Base-by-base conservation (phyloP, 1,139 yeast genomes). In the Saccharomyces hybrid region DNA sequence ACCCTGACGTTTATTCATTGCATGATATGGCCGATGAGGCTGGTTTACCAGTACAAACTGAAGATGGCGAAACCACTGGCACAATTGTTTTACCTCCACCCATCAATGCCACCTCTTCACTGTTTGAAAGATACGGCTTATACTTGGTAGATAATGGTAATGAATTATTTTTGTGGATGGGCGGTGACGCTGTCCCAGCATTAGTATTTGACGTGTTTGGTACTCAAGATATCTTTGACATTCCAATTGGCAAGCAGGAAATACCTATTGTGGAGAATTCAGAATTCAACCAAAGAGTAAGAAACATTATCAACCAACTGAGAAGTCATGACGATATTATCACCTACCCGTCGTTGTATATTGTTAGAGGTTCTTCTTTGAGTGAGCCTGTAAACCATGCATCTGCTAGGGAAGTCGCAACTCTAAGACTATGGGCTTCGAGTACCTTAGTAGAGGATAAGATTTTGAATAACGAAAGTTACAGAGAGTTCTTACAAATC, bases 181-280 rank as follows among this genome's bases (percentile, higher is more conserved):
- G 97, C 51, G 95, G 97, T 55, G 96, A 89, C 63, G 95, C 96
- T 20, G 96, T 91, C 57, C 95, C 96, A 25, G 95, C 86, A 59
- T 78, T 93, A 63, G 80, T 89, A 23, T 74, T 78, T 59, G 98
- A 93, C 70, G 90, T 91, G 52, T 93, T 93, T 73, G 98, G 97
- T 16, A 81, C 84, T 32, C 80, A 79, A 51, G 78, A 82, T 63
- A 76, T 88, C 58, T 81, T 79, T 62, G 82, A 80, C 56, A 79
- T 91, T 48, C 84, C 84, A 63, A 78, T 86, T 52, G 99, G 98
- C 61, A 90, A 90, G 75, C 76, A 83, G 11, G 97, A 90, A 69
- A 75, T 93, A 64, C 97, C 97, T 5, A 86, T 83, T 61, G 75
- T 85, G 56, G 95, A 86, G 61, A 82, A 79, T 59, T 78, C 84